Evolutionary conservation across 1,284 basidiomycete species (phyloP).

Genomic region (Porogramme epimiltina): DNA sequence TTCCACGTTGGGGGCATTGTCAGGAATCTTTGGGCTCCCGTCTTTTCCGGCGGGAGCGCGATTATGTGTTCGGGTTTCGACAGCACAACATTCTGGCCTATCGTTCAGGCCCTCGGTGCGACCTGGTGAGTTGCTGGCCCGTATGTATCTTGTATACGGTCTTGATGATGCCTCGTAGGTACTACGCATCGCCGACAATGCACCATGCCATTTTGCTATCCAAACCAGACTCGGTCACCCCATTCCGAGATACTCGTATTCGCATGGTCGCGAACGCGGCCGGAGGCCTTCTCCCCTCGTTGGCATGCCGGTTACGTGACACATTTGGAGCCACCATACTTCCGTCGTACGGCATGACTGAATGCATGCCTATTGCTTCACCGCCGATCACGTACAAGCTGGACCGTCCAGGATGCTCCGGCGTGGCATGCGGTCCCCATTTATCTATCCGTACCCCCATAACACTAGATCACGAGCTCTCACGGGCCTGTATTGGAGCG

Average conservation of each 20-base stretch:
- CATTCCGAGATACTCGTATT: constrained; percentile 37
- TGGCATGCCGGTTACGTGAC: constrained; percentile 40
- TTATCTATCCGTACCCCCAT: constrained; percentile 44
- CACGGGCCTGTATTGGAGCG: constrained; percentile 39
- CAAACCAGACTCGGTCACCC: constrained; percentile 35
- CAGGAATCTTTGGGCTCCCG: constrained; percentile 61
- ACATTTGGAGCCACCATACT: constrained; percentile 43
- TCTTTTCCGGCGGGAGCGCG: constrained; percentile 59
- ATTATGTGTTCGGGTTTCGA: constrained; percentile 64
- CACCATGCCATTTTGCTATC: constrained; percentile 48
- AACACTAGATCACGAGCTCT: constrained; percentile 38
- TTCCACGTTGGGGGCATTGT: constrained; percentile 71
- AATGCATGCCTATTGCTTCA: constrained; percentile 53
- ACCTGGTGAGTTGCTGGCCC: constrained; percentile 45
- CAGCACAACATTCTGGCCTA: constrained; percentile 59
- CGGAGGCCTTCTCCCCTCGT: constrained; percentile 45
- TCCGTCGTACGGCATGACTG: constrained; percentile 51
- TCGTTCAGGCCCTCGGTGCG: constrained; percentile 46
- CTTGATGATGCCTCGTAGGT: constrained; percentile 33
- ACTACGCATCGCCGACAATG: constrained; percentile 49
- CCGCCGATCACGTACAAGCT: constrained; percentile 44
- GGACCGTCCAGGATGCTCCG: constrained; percentile 49
- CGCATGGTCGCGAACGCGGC: constrained; percentile 52
- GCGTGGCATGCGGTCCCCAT: constrained; percentile 48
- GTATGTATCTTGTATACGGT: neutral